Evolutionary conservation across 169 alveolate species (phyloP), one percentile per base, ranked within the genome.

Genomic region (Cryptosporidium canis): DNA sequence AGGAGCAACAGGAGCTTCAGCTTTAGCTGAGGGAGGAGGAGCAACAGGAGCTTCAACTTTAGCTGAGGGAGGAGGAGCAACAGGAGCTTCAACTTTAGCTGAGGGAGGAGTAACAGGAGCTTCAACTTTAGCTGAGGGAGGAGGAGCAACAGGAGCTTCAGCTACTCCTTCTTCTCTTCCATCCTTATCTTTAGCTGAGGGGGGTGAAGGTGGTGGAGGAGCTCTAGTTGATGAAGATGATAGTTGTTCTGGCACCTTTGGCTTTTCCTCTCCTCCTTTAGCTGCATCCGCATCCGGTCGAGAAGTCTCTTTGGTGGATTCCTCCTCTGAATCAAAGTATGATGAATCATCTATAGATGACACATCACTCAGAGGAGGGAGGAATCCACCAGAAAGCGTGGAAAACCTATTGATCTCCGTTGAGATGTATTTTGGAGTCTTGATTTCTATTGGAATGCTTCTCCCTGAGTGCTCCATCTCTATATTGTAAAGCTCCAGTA

Each of bases 341-440:
- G 83, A 68, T 21, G 83, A 45, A 68, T 68, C 83, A 27, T 16
- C 64, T 45, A 68, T 11, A 5, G 64, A n/a, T 4, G 83, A 68
- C 0, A 51, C 67, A 51, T 68, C 83, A 45, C 67, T 44, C 24
- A 68, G 8, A 24, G 61, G 66, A 45, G 83, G 83, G 24, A 68
- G n/a, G 47, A 68, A 68, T 2, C 83, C 83, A 43, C 83, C 83
- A 68, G 83, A 47, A 21, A 68, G 53, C 4, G 11, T 44, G 0
- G 83, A 68, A 39, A 68, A 51, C 4, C 21, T n/a, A 21, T 47
- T 24, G n/a, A 5, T 45, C 56, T 47, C 29, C 3, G 27, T 47
- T 47, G 56, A 24, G n/a, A 7, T 3, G n/a, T 16, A 47, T 47
- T 47, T 47, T 3, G 56, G 56, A 47, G 1, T 8, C 56, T 0